Evolutionary conservation across 2,329 filamentous ascomycete genomes (phyloP).

Genomic region (Tetracladium maxilliforme): DNA sequence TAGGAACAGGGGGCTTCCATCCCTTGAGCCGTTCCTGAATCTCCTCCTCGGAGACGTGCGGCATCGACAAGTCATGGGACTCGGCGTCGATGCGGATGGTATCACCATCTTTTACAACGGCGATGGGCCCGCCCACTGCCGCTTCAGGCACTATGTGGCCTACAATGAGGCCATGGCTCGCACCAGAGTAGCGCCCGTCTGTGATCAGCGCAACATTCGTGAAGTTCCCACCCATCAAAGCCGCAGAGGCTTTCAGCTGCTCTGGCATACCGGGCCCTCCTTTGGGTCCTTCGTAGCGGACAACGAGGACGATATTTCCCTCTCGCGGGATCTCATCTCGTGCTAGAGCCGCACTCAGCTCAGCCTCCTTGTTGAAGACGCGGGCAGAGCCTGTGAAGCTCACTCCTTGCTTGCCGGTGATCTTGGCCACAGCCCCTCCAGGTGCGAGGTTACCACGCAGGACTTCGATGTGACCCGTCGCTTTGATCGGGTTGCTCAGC

Average conservation of each 20-base stretch:
- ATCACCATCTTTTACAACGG: constrained; percentile 68
- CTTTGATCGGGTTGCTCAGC: constrained; percentile 62
- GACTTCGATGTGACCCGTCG: constrained; percentile 77
- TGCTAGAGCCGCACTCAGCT: constrained; percentile 62
- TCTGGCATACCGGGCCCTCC: constrained; percentile 95
- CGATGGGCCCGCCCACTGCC: constrained; percentile 77
- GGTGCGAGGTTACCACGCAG: constrained; percentile 79
- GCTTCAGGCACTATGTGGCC: constrained; percentile 89
- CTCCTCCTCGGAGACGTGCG: constrained; percentile 57
- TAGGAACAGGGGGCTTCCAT: constrained; percentile 59
- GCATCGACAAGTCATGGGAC: constrained; percentile 56
- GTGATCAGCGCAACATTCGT: constrained; percentile 84
- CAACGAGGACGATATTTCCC: constrained; percentile 77
- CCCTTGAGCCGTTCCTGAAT: constrained; percentile 43
- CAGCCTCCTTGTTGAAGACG: constrained; percentile 76
- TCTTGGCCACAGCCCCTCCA: constrained; percentile 83
- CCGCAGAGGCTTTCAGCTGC: constrained; percentile 74
- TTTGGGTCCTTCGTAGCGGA: constrained; percentile 87
- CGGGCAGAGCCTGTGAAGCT: constrained; percentile 66
- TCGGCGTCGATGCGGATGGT: constrained; percentile 75
- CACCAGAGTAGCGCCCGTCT: constrained; percentile 79
- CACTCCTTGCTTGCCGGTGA: constrained; percentile 87
- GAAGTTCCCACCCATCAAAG: constrained; percentile 84
- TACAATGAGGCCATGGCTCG: constrained; percentile 84
- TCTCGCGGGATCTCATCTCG: constrained; percentile 51